Conservation (phyloP, 2,329 filamentous ascomycete species). For the Neofusicoccum ribis region DNA sequence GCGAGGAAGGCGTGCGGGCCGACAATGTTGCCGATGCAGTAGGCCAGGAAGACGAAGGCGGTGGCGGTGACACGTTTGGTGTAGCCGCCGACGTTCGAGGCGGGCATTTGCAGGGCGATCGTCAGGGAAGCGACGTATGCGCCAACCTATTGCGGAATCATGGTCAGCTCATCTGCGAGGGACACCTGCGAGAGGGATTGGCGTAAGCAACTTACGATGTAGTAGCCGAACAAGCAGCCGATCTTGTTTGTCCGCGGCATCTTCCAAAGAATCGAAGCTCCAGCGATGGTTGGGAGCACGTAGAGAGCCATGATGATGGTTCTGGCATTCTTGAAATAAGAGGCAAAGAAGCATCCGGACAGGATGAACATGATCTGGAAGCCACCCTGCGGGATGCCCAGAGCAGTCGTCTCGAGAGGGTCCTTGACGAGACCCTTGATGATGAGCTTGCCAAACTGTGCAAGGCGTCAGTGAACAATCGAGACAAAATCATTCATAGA, state of each 20-base stretch:
- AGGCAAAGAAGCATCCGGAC: slow-evolving; percentile 53
- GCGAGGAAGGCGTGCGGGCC: slow-evolving; percentile 50
- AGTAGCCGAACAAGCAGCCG: slow-evolving; percentile 55
- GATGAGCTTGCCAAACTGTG: slow-evolving; percentile 54
- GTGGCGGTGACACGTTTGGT: slow-evolving; percentile 50
- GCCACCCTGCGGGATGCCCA: slow-evolving; percentile 57
- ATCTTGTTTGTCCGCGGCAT: slow-evolving; percentile 44
- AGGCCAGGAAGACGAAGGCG: slow-evolving; percentile 49
- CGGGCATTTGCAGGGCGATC: slow-evolving; percentile 55
- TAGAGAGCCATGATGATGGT: slow-evolving; percentile 56
- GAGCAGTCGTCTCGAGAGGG: slow-evolving; percentile 50
- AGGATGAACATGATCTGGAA: slow-evolving; percentile 58
- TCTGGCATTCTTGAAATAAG: slow-evolving; percentile 51
- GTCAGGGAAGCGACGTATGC: slow-evolving; percentile 55
- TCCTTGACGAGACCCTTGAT: slow-evolving; percentile 52
- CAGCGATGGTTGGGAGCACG: slow-evolving; percentile 54
- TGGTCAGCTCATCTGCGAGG: neutral
- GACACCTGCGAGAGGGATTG: too few relatives aligned
- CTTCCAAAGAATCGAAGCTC: slow-evolving; percentile 53
- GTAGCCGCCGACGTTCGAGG: slow-evolving; percentile 51
- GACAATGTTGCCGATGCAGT: slow-evolving; percentile 50
- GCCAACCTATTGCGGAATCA: slow-evolving; percentile 27
- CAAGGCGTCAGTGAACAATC: neutral
- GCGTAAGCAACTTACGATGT: slow-evolving; percentile 39
- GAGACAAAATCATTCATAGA: too few relatives aligned